Evolutionary conservation across 805 yeast species (phyloP).

Genomic region (Saccharomycopsis amapae): DNA sequence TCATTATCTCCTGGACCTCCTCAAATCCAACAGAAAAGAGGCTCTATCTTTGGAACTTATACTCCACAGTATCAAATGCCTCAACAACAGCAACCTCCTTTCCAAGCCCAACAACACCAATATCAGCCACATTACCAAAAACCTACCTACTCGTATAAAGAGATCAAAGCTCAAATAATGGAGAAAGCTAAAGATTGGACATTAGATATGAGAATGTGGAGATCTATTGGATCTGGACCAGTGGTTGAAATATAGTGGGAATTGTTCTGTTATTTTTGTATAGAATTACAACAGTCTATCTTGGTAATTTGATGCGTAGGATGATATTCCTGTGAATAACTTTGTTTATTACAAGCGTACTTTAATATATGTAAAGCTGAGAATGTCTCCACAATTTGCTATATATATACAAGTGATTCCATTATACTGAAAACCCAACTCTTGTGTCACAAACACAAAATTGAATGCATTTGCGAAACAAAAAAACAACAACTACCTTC

Average conservation of each 20-base stretch:
- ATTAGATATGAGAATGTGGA: conserved; percentile 81
- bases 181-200: conserved; percentile 79
- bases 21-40: background rate
- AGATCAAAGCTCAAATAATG: conserved; percentile 41
- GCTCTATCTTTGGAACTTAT: conserved; percentile 3
- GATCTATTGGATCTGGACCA: conserved; percentile 61
- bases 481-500: too few species aligned
- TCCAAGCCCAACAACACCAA: conserved; percentile 24
- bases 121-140: conserved; percentile 23
- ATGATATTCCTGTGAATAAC: too few species aligned
- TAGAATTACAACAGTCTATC: too few species aligned
- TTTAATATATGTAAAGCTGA: too few species aligned
- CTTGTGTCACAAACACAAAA: too few species aligned
- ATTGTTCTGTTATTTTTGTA: too few species aligned
- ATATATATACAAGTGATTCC: too few species aligned
- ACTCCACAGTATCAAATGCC: conserved; percentile 3
- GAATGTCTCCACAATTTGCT: too few species aligned
- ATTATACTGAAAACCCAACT: too few species aligned
- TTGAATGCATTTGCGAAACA: too few species aligned
- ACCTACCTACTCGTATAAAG: conserved; percentile 23
- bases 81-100: conserved; percentile 15
- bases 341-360: too few species aligned
- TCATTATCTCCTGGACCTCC: conserved; percentile 18
- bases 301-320: too few species aligned
- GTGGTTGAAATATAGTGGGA: conserved; percentile 37